Percentiles rank a stretch among this genome's conserved stretches.
Conservation (phyloP, 345 rosid species). For the Heritiera littoralis region DNA sequence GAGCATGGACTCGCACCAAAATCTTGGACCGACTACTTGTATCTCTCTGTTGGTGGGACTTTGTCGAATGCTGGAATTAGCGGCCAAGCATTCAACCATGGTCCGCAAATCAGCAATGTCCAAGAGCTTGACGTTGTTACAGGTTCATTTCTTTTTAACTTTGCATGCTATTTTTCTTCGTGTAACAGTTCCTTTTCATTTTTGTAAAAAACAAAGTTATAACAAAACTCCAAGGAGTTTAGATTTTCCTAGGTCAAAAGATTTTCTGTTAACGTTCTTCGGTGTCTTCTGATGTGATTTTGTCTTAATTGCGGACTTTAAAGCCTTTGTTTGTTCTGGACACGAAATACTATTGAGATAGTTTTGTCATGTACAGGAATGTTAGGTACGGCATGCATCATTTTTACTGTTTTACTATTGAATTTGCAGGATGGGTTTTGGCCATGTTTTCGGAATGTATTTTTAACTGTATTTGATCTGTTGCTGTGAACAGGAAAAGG, state of each 20-base stretch:
- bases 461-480: background rate
- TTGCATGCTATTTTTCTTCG: background rate
- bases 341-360: background rate
- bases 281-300: background rate
- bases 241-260: background rate
- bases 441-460: background rate
- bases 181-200: background rate
- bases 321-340: background rate
- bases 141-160: conserved; percentile 41
- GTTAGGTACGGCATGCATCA: conserved; percentile 1
- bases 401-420: background rate
- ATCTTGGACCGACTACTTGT: conserved; percentile 98
- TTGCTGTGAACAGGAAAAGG: conserved; percentile 62
- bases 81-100: conserved; percentile 96
- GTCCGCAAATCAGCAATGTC: conserved; percentile 93
- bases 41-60: conserved; percentile 95
- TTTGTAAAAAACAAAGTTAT: background rate
- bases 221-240: background rate
- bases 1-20: conserved; percentile 84
- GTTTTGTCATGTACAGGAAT: background rate
- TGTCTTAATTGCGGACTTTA: background rate
- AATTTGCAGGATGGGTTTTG: background rate
- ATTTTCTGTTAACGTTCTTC: background rate
- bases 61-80: conserved; percentile 97
- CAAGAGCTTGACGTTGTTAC: conserved; percentile 92